Evolutionary conservation across 495 filamentous ascomycete genomes (phyloP), one percentile per base, ranked within the genome.

Genomic region (Aspergillus biplanus): DNA sequence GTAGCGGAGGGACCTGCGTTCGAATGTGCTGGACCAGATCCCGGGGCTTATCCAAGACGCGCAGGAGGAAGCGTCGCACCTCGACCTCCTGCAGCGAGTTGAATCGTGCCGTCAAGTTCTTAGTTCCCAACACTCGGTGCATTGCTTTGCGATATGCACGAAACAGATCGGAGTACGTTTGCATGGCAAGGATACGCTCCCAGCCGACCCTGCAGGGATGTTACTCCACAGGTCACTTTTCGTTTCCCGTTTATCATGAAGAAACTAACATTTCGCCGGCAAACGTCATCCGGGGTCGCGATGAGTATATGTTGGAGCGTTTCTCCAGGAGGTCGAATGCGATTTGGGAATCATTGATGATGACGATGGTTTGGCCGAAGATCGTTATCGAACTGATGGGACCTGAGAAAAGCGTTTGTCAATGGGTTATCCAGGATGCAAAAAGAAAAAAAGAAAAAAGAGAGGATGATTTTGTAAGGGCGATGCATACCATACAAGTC

Each of bases 371-470:
- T 59, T 79, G 74, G 9, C 81, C 82, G 31, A 83, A 54, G 6
- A 83, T 69, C 4, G 73, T 82, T 3, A 86, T 57, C 15, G 82
- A 85, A 66, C 81, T 85, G n/a, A 86, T 78, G 0, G 82, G 80
- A 7, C 84, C 71, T 75, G 18, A 6, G 18, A 50, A 8, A 50
- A 27, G 8, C 13, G 21, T 18, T 12, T 12, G 7, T 44, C 39
- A 44, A 18, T 9, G 5, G 0, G 16, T n/a, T 49, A 52, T 62
- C 16, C 15, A 39, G 58, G 33, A 42, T 33, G 3, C 31, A 9
- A 5, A 34, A 33, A 9, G 0, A 34, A 21, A 37, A 27, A 15
- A 13, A 18, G 8, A 27, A 15, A 42, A 0, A 31, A 27, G 2
- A n/a, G n/a, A n/a, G n/a, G n/a, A 27, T 27, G 21, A 27, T 1